phyloP scores from a whole-genome alignment of 768 basidiomycete species.

The Hirschioporus abietinus region DNA sequence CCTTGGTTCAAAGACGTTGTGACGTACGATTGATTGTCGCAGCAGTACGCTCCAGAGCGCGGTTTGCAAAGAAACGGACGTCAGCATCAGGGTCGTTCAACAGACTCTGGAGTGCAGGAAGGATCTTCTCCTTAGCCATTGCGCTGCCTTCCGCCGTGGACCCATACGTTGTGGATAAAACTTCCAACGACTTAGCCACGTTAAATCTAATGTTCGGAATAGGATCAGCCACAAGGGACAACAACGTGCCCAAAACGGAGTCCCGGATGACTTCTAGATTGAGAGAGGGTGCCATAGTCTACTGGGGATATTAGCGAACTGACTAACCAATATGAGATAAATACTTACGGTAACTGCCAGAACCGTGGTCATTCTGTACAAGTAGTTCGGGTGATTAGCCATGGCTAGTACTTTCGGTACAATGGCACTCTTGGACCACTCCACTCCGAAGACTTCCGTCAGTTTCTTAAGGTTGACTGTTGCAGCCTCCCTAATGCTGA shows the following conservation, averaged over 20 bases:
- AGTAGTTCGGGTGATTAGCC: conserved; percentile 95
- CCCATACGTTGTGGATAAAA: conserved; percentile 70
- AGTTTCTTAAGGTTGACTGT: conserved; percentile 95
- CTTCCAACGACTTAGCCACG: conserved; percentile 91
- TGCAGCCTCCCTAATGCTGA: conserved; percentile 97
- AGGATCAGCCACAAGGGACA: conserved; percentile 79
- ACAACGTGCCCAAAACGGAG: conserved; percentile 78
- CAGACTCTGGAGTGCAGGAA: conserved; percentile 82
- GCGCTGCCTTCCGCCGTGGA: conserved; percentile 62
- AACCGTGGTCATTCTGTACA: conserved; percentile 98
- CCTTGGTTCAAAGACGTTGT: neutral
- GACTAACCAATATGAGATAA: neutral
- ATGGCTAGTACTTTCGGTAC: conserved; percentile 97
- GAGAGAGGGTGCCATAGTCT: conserved; percentile 95
- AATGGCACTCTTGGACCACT: conserved; percentile 92
- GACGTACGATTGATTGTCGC: neutral
- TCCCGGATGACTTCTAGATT: conserved; percentile 77
- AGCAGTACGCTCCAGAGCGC: conserved; percentile 52
- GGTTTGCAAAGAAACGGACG: conserved; percentile 89
- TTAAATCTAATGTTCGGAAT: conserved; percentile 99
- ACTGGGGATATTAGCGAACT: conserved; percentile 9
- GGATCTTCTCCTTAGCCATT: conserved; percentile 65
- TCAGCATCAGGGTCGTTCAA: conserved; percentile 91
- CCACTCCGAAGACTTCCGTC: conserved; percentile 97
- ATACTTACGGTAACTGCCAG: conserved; percentile 89